phyloP scores from a whole-genome alignment of 1,139 yeast genomes.

The Kluyveromyces sp. region DNA sequence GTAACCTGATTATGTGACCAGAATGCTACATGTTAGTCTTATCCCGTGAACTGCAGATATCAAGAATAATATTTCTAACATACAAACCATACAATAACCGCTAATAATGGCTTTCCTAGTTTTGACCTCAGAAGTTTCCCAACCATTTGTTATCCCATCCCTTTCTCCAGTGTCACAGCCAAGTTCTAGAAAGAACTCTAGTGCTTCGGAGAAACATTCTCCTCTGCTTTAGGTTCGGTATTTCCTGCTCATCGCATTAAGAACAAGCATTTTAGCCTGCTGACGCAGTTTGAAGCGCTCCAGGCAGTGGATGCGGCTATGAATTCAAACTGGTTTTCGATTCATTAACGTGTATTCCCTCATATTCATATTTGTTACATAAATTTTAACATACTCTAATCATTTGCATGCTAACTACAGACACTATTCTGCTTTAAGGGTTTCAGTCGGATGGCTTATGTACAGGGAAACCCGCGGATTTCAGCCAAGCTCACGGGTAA shows the following conservation, averaged over 20 bases:
- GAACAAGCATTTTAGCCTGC: background rate
- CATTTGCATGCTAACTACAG: too few relatives aligned
- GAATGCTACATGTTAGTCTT: too few relatives aligned
- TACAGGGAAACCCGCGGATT: background rate
- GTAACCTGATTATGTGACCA: too few relatives aligned
- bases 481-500: slow-evolving; percentile 34
- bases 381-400: too few relatives aligned
- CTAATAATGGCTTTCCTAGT: slow-evolving; percentile 40
- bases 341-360: background rate
- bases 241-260: background rate
- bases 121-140: slow-evolving; percentile 48
- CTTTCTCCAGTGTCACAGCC: slow-evolving; percentile 49
- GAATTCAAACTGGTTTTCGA: background rate
- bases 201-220: background rate
- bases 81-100: slow-evolving; percentile 8
- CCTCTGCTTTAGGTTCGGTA: slow-evolving; percentile 1
- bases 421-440: too few relatives aligned
- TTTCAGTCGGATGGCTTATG: background rate
- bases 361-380: background rate
- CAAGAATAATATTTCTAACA: background rate
- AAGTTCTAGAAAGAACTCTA: slow-evolving; percentile 17
- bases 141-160: slow-evolving; percentile 59
- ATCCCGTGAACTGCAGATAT: too few relatives aligned
- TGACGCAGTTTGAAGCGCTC: background rate
- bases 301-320: background rate